Evolutionary conservation across 1,284 basidiomycete genomes (phyloP).

Genomic region (Tremellales sp.): DNA sequence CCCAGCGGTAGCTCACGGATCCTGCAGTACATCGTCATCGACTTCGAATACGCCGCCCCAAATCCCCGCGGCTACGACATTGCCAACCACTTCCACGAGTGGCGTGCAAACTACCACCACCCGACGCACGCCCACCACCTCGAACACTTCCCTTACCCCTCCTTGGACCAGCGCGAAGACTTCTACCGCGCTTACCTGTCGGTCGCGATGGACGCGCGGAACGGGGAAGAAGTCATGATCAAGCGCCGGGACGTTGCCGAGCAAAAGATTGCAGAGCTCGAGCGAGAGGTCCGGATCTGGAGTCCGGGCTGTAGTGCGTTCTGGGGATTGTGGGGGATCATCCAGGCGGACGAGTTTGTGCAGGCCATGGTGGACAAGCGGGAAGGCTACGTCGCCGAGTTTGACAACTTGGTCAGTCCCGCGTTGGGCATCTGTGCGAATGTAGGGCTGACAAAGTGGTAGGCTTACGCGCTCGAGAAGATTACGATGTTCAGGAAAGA

Average conservation of each 20-base stretch:
- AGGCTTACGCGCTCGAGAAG: constrained; percentile 47
- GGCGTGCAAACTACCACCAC: constrained; percentile 83
- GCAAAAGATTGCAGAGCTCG: constrained; percentile 53
- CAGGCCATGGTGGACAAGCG: constrained; percentile 53
- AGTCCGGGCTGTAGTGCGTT: constrained; percentile 79
- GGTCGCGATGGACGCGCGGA: constrained; percentile 29
- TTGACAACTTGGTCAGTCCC: constrained; percentile 46
- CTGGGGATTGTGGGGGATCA: constrained; percentile 89
- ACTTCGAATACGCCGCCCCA: constrained; percentile 88
- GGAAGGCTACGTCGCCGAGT: constrained; percentile 36
- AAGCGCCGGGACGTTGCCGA: constrained; percentile 33
- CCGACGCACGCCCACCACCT: constrained; percentile 64
- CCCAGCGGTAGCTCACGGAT: background rate
- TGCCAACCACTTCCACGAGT: constrained; percentile 93
- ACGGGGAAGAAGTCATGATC: constrained; percentile 32
- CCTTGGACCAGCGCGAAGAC: constrained; percentile 64
- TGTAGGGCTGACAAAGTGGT: background rate
- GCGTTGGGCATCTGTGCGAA: background rate
- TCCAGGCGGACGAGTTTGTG: constrained; percentile 79
- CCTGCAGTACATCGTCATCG: constrained; percentile 79
- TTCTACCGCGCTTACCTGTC: constrained; percentile 79
- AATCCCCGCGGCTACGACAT: constrained; percentile 90
- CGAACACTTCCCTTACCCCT: constrained; percentile 68
- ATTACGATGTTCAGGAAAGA: constrained; percentile 47
- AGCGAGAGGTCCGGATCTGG: constrained; percentile 76